These are phyloP conservation scores for Dipteronia sinensis DNA, from an alignment of 345 rosid genomes.

Conservation along the genomic window DNA sequence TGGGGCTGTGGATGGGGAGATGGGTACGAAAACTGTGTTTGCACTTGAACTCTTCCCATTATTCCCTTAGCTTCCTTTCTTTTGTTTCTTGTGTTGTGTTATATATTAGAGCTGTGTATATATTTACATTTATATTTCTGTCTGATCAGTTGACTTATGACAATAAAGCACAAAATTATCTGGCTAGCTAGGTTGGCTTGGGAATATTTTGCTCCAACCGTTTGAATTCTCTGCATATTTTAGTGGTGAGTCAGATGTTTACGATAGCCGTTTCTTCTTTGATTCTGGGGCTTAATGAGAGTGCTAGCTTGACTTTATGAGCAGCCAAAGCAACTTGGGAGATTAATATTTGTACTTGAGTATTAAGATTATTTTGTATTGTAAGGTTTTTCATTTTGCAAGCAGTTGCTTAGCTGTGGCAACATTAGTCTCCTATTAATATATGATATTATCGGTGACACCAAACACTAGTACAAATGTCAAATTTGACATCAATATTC, in stretches of 20 bases:
- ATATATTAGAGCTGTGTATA: neutral
- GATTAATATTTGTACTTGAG: neutral
- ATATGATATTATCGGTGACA: neutral
- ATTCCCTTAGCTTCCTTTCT: neutral
- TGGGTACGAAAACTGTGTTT: neutral
- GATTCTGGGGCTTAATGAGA: neutral
- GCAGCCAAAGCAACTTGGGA: neutral
- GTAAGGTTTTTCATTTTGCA: neutral
- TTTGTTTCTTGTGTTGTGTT: neutral
- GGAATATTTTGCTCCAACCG: neutral
- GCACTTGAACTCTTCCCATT: slow-evolving; percentile 28
- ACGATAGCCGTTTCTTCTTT: neutral
- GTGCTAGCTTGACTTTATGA: neutral
- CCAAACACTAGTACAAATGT: neutral
- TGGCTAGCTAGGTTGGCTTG: neutral
- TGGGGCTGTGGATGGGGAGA: neutral
- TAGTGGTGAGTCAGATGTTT: neutral
- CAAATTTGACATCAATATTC: no score
- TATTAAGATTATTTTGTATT: neutral
- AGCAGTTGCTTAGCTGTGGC: no score
- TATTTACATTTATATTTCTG: neutral
- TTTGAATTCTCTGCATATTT: neutral
- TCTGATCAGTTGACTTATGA: neutral
- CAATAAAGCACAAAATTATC: neutral
- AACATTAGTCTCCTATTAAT: neutral